Percentiles rank a stretch among this genome's conserved stretches.
Conservation (phyloP, 139 green algal genomes). For the Chloropicon primus region DNA sequence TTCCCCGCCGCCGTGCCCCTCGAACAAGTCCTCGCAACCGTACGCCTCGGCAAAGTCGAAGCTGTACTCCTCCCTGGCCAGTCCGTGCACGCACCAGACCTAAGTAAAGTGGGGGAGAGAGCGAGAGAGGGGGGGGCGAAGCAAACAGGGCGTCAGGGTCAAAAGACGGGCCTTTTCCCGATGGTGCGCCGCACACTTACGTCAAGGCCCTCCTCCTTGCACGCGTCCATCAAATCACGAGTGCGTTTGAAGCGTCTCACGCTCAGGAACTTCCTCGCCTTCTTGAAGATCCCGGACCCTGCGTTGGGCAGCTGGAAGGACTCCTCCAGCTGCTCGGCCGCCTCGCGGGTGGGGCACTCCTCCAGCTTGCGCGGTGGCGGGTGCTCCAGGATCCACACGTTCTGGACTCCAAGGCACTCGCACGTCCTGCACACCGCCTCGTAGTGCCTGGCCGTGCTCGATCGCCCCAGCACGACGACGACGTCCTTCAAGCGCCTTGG, state of each 20-base stretch:
- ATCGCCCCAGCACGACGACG: background rate
- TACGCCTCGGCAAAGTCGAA: background rate
- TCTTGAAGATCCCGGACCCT: background rate
- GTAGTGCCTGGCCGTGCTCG: background rate
- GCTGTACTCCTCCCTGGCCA: background rate
- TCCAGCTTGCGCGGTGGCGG: background rate
- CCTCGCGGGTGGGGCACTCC: too few species aligned
- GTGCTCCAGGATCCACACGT: background rate
- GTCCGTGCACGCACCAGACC: background rate
- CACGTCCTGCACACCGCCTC: background rate
- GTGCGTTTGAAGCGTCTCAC: background rate
- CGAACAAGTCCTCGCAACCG: background rate
- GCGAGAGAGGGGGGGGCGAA: too few species aligned
- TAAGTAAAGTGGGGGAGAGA: too few species aligned
- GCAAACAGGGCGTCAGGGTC: too few species aligned
- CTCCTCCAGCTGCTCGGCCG: background rate
- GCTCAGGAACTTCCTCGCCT: background rate
- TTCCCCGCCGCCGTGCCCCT: background rate
- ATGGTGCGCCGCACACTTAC: too few species aligned
- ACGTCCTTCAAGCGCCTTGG: background rate
- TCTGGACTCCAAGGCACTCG: background rate
- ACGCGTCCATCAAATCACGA: background rate
- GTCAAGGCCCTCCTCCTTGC: background rate
- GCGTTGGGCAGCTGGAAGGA: background rate
- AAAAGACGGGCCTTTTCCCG: too few species aligned